Conservation (phyloP, 73 alveolate species). For the Tetrahymena thermophila region DNA sequence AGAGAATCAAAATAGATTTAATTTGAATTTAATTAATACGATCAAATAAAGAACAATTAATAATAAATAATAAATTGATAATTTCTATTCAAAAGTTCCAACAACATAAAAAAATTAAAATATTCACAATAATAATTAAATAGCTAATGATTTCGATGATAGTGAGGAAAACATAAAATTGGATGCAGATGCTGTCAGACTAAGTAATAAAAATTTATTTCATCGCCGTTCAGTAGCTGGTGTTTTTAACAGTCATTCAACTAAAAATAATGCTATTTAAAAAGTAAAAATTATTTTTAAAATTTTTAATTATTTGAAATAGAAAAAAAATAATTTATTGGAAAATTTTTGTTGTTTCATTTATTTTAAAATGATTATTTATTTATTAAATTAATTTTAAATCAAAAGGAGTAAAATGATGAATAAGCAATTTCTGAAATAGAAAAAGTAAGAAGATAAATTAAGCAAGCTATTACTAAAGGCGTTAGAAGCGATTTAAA, state of each 20-base stretch:
- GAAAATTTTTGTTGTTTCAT: background rate
- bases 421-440: background rate
- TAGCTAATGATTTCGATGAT: background rate
- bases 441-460: background rate
- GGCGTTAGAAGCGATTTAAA: background rate
- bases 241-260: background rate
- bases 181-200: background rate
- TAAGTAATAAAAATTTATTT: background rate
- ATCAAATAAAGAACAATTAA: background rate
- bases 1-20: background rate
- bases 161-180: background rate
- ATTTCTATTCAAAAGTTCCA: background rate
- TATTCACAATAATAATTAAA: background rate
- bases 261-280: too few species aligned
- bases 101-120: background rate
- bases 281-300: background rate
- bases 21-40: background rate
- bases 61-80: background rate
- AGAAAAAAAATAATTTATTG: background rate
- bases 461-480: background rate
- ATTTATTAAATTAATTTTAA: background rate
- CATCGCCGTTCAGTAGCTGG: background rate
- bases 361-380: background rate
- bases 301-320: background rate
- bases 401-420: background rate